These are phyloP conservation scores for Puccinia horiana DNA, from an alignment of 1,284 basidiomycete species.

Conservation along the genomic window DNA sequence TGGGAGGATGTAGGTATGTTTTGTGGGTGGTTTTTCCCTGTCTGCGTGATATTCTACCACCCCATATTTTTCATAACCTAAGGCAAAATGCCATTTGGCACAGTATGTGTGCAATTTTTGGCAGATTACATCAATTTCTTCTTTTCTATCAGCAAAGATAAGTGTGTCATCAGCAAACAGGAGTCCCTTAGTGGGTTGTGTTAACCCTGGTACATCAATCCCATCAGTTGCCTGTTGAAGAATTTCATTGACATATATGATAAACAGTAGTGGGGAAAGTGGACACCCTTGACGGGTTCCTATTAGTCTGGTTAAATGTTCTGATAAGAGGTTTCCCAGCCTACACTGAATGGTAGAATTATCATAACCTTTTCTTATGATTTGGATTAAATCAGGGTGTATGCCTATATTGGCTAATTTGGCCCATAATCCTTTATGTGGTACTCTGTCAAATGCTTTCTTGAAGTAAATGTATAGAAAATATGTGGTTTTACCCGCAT, in stretches of 20 bases:
- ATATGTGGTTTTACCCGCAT: not conserved
- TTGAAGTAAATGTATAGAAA: slow-evolving; percentile 21
- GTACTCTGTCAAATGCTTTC: slow-evolving; percentile 29
- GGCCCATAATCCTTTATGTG: slow-evolving; percentile 29
- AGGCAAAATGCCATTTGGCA: slow-evolving; percentile 9
- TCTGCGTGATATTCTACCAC: slow-evolving; percentile 21
- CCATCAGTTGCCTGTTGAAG: not conserved
- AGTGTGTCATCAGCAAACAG: slow-evolving; percentile 42
- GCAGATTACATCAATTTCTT: not conserved
- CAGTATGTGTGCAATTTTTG: not conserved
- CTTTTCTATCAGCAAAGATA: not conserved
- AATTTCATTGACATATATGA: slow-evolving; percentile 34
- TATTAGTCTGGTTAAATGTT: not conserved
- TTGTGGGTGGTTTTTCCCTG: not conserved
- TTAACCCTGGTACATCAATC: not conserved
- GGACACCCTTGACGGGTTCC: slow-evolving; percentile 14
- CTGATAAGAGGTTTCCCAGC: not conserved
- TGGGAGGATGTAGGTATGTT: not conserved
- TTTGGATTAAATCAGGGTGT: not conserved
- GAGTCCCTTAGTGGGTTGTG: not conserved
- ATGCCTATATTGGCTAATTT: not conserved
- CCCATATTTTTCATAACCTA: slow-evolving; percentile 24
- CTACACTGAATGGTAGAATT: not conserved
- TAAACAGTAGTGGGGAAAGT: slow-evolving; percentile 25
- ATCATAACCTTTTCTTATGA: slow-evolving; percentile 18